These are phyloP conservation scores for Fusarium brachygibbosum DNA, from an alignment of 2,329 filamentous ascomycete genomes.

Conservation along the genomic window DNA sequence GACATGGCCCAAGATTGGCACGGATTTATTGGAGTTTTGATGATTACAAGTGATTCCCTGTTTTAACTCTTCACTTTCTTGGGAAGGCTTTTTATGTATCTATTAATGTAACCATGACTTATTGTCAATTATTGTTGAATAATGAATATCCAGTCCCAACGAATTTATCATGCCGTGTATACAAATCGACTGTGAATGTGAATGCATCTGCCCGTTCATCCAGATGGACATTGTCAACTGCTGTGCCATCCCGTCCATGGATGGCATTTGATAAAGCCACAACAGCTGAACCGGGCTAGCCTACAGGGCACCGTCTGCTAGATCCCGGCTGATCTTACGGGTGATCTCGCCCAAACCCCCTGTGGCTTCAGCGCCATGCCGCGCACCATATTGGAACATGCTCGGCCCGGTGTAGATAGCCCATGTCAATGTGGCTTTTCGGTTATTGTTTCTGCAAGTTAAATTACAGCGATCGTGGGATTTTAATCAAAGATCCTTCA, in stretches of 20 bases:
- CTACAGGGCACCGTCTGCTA: neutral
- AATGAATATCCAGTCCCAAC: neutral
- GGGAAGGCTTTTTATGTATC: conserved; percentile 26
- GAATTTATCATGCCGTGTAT: neutral
- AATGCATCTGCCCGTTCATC: neutral
- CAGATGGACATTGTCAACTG: too few species aligned
- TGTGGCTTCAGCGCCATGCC: neutral
- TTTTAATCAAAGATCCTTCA: neutral
- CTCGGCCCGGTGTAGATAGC: fast-evolving
- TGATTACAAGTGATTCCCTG: conserved; percentile 37
- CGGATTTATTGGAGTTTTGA: conserved; percentile 36
- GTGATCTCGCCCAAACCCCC: neutral
- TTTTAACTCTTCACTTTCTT: neutral
- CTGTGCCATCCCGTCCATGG: neutral
- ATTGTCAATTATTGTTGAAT: conserved; percentile 21
- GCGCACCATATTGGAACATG: neutral
- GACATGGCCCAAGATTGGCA: neutral
- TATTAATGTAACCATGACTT: conserved; percentile 34
- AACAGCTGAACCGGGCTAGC: neutral
- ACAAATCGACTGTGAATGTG: neutral
- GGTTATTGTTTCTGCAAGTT: neutral
- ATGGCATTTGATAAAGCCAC: too few species aligned
- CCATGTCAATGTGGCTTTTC: neutral
- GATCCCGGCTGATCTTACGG: neutral
- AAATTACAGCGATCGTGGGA: neutral